Conservation (phyloP, 305 asterid genomes). For the Coffea humblotiana region DNA sequence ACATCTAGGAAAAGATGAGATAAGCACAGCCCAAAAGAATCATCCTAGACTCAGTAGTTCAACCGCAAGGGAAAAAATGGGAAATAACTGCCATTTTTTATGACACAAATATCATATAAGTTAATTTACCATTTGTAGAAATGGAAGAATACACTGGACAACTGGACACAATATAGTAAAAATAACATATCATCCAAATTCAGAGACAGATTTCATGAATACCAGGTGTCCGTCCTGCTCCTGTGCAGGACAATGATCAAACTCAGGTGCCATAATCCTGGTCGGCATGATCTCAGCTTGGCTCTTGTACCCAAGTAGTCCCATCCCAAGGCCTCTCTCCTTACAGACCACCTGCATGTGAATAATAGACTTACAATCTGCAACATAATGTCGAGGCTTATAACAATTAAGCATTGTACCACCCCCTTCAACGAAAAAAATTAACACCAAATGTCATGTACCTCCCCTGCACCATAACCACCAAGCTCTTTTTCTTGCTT, state of each 20-base stretch:
- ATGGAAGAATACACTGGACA: neutral
- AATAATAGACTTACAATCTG: constrained; percentile 21
- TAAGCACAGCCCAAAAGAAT: neutral
- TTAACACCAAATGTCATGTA: constrained; percentile 24
- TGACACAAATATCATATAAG: neutral
- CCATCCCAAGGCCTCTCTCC: constrained; percentile 96
- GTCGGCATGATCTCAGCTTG: constrained; percentile 46
- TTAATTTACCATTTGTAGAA: neutral
- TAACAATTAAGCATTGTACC: neutral
- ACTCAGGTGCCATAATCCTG: constrained; percentile 37
- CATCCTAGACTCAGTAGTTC: neutral
- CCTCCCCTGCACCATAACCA: constrained; percentile 99
- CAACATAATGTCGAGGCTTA: constrained; percentile 13
- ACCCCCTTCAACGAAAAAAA: neutral
- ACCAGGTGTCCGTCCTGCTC: constrained; percentile 60
- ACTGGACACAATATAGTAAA: neutral
- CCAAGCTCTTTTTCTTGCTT: constrained; percentile 94
- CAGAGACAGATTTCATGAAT: constrained; percentile 11
- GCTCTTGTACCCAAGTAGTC: constrained; percentile 55
- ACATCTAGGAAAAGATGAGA: neutral
- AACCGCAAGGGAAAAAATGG: neutral
- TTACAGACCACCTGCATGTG: constrained; percentile 79
- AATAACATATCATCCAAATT: neutral
- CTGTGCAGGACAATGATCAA: constrained; percentile 48
- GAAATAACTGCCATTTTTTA: neutral